These are phyloP conservation scores for Cyclanthera cordifolia DNA, from an alignment of 306 rosid species.

Conservation along the genomic window DNA sequence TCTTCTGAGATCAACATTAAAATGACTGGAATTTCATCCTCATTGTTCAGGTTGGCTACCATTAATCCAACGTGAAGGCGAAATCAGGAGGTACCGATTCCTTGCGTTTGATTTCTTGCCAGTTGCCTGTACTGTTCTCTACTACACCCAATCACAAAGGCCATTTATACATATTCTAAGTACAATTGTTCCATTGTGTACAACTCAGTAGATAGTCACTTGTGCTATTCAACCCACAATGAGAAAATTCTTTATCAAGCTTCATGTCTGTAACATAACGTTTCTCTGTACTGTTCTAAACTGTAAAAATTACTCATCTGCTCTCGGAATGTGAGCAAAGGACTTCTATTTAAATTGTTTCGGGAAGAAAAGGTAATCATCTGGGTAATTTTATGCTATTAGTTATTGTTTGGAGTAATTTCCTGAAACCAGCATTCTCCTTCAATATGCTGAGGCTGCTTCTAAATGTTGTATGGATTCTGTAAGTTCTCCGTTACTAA, in stretches of 20 bases:
- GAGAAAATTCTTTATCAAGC: background rate
- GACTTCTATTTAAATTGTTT: background rate
- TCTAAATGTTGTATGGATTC: background rate
- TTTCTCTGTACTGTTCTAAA: background rate
- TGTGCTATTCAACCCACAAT: background rate
- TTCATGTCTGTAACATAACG: background rate
- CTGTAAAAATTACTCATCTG: background rate
- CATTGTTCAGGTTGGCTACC: conserved; percentile 3
- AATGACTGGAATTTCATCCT: background rate
- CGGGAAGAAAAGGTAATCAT: background rate
- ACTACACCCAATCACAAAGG: background rate
- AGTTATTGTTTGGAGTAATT: background rate
- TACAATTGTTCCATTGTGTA: background rate
- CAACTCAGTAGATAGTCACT: background rate
- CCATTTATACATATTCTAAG: background rate
- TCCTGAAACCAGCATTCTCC: background rate
- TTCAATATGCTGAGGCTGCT: background rate
- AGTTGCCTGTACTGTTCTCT: background rate
- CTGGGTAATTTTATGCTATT: background rate
- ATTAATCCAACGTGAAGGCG: background rate
- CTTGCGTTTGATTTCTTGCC: background rate
- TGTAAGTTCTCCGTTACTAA: background rate
- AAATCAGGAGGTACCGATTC: conserved; percentile 6
- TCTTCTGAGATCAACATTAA: conserved; percentile 1
- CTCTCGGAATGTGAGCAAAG: background rate